These are phyloP conservation scores for Geosmithia flava DNA, from an alignment of 2,329 filamentous ascomycete genomes.

Conservation along the genomic window DNA sequence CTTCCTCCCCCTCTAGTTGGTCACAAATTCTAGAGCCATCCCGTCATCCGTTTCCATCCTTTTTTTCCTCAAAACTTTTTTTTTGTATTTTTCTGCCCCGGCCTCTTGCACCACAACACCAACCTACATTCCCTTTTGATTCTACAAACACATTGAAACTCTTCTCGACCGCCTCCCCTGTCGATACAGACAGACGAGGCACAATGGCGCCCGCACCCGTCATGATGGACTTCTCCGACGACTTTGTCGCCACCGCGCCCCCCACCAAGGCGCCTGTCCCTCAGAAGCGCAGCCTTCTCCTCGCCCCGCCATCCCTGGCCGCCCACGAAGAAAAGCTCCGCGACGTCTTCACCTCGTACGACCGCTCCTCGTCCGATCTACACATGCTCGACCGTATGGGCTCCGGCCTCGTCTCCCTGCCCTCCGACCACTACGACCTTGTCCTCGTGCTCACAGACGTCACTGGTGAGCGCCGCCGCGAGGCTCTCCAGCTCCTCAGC, in stretches of 20 bases:
- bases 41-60: neutral
- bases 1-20: neutral
- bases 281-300: slow-evolving; percentile 55
- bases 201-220: slow-evolving; percentile 39
- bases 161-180: neutral
- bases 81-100: neutral
- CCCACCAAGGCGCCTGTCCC: slow-evolving; percentile 12
- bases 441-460: slow-evolving; percentile 75
- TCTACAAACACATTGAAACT: neutral
- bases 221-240: slow-evolving; percentile 41
- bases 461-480: slow-evolving; percentile 48
- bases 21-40: neutral
- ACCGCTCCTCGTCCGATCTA: slow-evolving; percentile 69
- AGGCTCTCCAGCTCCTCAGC: slow-evolving; percentile 51
- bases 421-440: slow-evolving; percentile 66
- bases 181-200: slow-evolving; percentile 1
- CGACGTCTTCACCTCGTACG: slow-evolving; percentile 56
- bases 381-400: slow-evolving; percentile 96
- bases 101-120: neutral
- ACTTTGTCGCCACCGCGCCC: slow-evolving; percentile 30
- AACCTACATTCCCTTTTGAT: neutral
- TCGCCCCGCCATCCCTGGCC: slow-evolving; percentile 83
- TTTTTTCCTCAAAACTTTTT: neutral
- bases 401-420: slow-evolving; percentile 67
- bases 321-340: slow-evolving; percentile 70